Evolutionary conservation across 2,329 filamentous ascomycete genomes (phyloP), one percentile per base, ranked within the genome.

Genomic region (Dactylonectria macrodidyma): DNA sequence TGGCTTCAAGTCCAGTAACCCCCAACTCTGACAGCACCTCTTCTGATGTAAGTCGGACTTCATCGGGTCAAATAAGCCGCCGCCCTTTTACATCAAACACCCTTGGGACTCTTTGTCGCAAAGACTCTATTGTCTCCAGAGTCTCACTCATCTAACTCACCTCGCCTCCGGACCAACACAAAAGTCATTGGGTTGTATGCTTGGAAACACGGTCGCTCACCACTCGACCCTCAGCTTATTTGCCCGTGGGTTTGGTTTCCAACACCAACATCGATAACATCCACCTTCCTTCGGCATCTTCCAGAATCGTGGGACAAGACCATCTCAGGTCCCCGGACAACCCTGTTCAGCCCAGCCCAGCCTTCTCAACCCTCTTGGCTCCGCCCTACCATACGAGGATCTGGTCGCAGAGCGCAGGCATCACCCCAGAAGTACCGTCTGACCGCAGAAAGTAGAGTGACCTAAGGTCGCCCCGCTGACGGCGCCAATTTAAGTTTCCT

Each of bases 381-480:
- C 70, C 71, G 76, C 71, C 73, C 73, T 77, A 72, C 74, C 69
- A 74, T 71, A 76, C 72, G 71, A 76, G 74, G 69, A 73, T 66
- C 72, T 75, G 62, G 72, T 71, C 67, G 62, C 72, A 68, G 72
- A 73, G 71, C 71, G 70, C 76, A 78, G 76, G 70, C 73, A 76
- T 72, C 63, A 73, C 70, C 69, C 72, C 74, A 77, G 74, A 71
- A 76, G 73, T 75, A 69, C 75, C 72, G 74, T 79, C 77, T 79
- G 77, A 79, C 77, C 70, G 74, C 78, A 78, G 74, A 73, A 73
- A 76, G 77, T 78, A 79, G 72, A 77, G 75, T 75, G 73, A 78
- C 76, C 73, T 75, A 70, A 36, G 70, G 72, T 71, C 67, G 69
- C 77, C 77, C 77, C 77, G 76, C 78, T 73, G 71, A 77, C 76